Evolutionary conservation across 139 green algal species (phyloP).

Genomic region (Tetratostichococcus sp.): DNA sequence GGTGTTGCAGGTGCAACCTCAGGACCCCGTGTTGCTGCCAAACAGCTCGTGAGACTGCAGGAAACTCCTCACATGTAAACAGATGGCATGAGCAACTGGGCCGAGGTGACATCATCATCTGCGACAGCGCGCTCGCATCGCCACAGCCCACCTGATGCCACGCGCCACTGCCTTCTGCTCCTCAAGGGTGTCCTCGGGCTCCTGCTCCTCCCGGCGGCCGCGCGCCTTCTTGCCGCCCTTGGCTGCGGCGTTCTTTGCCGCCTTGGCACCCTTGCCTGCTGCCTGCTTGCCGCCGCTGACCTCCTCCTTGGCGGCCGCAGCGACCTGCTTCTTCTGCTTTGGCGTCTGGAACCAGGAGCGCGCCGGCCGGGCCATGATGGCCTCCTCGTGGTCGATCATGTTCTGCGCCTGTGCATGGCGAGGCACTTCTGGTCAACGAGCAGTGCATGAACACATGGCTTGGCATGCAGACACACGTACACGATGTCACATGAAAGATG

Average conservation of each 20-base stretch:
- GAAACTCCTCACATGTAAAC: too few relatives aligned
- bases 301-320: background rate
- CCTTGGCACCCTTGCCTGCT: slow-evolving; percentile 14
- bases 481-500: too few relatives aligned
- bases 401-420: slow-evolving; percentile 62
- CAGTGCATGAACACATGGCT: too few relatives aligned
- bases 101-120: too few relatives aligned
- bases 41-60: too few relatives aligned
- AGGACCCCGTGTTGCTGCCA: too few relatives aligned
- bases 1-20: too few relatives aligned
- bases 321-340: slow-evolving; percentile 56
- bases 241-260: background rate
- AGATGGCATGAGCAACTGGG: too few relatives aligned
- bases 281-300: slow-evolving; percentile 22
- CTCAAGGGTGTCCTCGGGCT: slow-evolving; percentile 26
- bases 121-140: too few relatives aligned
- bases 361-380: slow-evolving; percentile 83
- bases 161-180: slow-evolving; percentile 3
- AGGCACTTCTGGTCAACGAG: too few relatives aligned
- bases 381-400: slow-evolving; percentile 87
- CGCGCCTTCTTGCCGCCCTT: slow-evolving; percentile 5
- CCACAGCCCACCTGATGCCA: slow-evolving; percentile 22
- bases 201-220: background rate
- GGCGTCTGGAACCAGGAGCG: slow-evolving; percentile 92
- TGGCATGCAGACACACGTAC: too few relatives aligned